Base-by-base conservation (phyloP, 345 rosid species). In the Rhodamnia rubescens region DNA sequence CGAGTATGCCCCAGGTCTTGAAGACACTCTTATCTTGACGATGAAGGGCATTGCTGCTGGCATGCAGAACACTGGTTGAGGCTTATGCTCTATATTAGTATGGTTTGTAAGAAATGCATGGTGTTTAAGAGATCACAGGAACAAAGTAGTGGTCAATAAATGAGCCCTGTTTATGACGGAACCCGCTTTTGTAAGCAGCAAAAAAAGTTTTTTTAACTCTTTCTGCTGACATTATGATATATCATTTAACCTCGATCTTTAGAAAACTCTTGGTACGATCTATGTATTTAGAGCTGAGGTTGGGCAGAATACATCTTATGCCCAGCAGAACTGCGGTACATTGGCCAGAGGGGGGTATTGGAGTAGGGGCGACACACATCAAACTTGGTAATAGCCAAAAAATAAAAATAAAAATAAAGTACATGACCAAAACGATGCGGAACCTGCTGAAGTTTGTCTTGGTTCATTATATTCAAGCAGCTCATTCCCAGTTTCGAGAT, bases 31-130 rank as follows among this genome's bases (percentile, higher is more conserved):
- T 27, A 96, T 98, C 88, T 89, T 98, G 91, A 98, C 99, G 40
- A 96, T 95, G 98, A 98, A 98, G 92, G 99, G 99, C 84, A 92
- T 96, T 75, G 99, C 99, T 50, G 99, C 99, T 5, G 99, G 99
- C 51, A 51, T 95, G 88, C 99, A 96, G 87, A 98, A 98, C 92
- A 96, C 99, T 9, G 99, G 99, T 89, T 98, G 83, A 86, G 86
- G n/a, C 29, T 44, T 44, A 42, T 51, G 26, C 47, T 69, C 15
- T 27, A 51, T 27, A 13, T 82, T 82, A 51, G 58, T 53, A 27
- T 82, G 47, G 29, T 82, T 8, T 13, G 85, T 26, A 55, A 27
- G 84, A 83, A 83, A 52, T 44, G 80, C 64, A 13, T 82, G 83
- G 27, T 82, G 7, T 50, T 47, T 2, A 8, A 51, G 83, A 82